Evolutionary conservation across 345 rosid species (phyloP), one percentile per base, ranked within the genome.

Genomic region (Isatis tinctoria): DNA sequence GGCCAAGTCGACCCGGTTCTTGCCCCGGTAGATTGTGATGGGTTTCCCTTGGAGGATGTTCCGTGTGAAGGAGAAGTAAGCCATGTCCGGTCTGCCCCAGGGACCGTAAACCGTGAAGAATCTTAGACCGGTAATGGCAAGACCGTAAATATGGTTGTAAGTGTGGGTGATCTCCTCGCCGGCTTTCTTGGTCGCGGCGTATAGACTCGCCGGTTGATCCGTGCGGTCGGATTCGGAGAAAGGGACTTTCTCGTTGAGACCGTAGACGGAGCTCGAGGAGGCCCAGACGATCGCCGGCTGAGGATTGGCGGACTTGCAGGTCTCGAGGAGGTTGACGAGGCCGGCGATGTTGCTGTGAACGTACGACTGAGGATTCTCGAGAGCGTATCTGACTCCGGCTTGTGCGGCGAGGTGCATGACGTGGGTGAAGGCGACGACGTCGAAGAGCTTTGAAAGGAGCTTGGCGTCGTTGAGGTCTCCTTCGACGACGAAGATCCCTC

Each of bases 381-480:
- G 70, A 11, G 95, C 95, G 83, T 88, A 87, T 10, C 96, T 30
- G 28, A 91, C 94, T 2, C 97, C 97, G 44, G 97, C 97, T 41
- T 90, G 97, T n/a, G 97, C 95, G 24, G 97, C 97, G 35, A 90
- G 76, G 70, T 90, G 97, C 92, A 90, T 88, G 17, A 90, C 92
- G 81, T 90, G 95, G 3, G 91, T 86, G 79, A 91, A 91, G 9
- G 90, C 84, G 27, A 91, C 95, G 51, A 83, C 83, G 74, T 89
- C 89, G 73, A 91, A 88, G 3, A 89, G 89, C 83, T 87, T 89
- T 1, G 84, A 51, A 9, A 91, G 44, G 0, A 91, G 82, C 63
- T 79, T 80, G 0, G 62, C 83, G 78, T 91, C 95, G 79, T 91
- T 89, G 63, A 88, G 61, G 56, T 91, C 97, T 1, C 95, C 97